These are phyloP conservation scores for Penicillium bovifimosum DNA, from an alignment of 495 filamentous ascomycete genomes.

Conservation along the genomic window DNA sequence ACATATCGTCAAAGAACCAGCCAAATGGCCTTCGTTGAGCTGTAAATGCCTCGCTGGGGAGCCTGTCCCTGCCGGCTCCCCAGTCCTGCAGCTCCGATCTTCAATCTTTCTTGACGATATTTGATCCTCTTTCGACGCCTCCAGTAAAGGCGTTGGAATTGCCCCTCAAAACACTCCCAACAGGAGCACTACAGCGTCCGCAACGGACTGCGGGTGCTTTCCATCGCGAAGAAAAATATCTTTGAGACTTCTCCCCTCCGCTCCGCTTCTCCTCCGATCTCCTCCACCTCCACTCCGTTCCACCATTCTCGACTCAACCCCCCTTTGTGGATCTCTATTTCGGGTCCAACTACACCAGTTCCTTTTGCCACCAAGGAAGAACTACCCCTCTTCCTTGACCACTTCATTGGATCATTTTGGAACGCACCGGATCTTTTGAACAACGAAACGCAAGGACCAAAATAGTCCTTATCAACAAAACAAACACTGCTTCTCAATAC, in stretches of 20 bases:
- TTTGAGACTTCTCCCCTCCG: slow-evolving; percentile 7
- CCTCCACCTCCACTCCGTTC: slow-evolving; percentile 11
- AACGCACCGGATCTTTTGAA: background rate
- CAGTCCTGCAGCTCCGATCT: slow-evolving; percentile 73
- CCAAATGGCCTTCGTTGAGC: slow-evolving; percentile 83
- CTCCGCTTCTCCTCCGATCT: slow-evolving; percentile 13
- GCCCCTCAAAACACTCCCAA: slow-evolving; percentile 39
- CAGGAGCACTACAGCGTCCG: slow-evolving; percentile 39
- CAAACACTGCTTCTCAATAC: background rate
- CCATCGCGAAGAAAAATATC: slow-evolving; percentile 19
- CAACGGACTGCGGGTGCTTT: slow-evolving; percentile 39
- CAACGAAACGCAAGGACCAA: background rate
- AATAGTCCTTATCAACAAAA: background rate
- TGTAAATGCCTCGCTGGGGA: slow-evolving; percentile 87
- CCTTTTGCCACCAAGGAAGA: background rate
- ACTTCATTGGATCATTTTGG: slow-evolving; percentile 7
- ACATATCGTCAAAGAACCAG: slow-evolving; percentile 80
- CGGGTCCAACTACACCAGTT: background rate
- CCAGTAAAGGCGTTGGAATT: slow-evolving; percentile 42
- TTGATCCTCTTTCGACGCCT: slow-evolving; percentile 52
- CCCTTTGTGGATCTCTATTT: slow-evolving; percentile 6
- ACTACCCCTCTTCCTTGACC: background rate
- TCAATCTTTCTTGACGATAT: slow-evolving; percentile 76
- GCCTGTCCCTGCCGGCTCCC: slow-evolving; percentile 56
- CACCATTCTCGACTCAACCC: background rate